Evolutionary conservation across 1,284 basidiomycete species (phyloP).

Genomic region (Trametes sp.): DNA sequence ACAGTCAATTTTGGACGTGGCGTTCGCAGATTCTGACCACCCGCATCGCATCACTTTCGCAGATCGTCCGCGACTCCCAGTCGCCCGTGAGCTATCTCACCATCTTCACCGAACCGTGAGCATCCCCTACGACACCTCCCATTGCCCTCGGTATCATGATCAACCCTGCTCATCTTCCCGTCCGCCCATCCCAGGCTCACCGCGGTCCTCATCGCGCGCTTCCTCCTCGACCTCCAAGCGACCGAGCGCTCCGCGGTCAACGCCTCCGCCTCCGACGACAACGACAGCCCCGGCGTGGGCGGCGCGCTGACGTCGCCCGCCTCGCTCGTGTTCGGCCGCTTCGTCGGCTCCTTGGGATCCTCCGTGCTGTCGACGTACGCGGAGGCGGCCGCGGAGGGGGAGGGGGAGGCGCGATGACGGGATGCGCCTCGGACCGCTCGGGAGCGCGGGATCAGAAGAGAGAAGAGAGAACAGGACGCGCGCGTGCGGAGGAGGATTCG

Average conservation of each 20-base stretch:
- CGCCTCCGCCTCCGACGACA: not conserved
- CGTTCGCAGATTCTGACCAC: not conserved
- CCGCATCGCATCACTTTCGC: not conserved
- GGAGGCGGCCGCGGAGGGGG: too few relatives aligned
- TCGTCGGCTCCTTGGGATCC: not conserved
- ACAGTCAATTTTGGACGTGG: too few relatives aligned
- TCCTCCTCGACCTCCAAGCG: not conserved
- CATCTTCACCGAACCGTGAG: constrained; percentile 1
- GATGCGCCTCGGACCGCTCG: too few relatives aligned
- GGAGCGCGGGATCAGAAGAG: too few relatives aligned
- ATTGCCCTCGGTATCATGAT: too few relatives aligned
- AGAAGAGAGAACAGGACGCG: too few relatives aligned
- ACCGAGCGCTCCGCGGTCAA: not conserved
- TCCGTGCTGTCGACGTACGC: not conserved
- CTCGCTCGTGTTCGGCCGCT: not conserved
- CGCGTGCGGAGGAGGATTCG: too few relatives aligned
- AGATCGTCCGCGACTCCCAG: not conserved
- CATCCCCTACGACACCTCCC: too few relatives aligned
- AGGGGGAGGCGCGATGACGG: too few relatives aligned
- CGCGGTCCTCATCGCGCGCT: not conserved
- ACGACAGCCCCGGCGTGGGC: not conserved
- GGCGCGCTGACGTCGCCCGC: not conserved
- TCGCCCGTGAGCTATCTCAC: not conserved
- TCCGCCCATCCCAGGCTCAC: not conserved
- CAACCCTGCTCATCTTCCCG: not conserved